These are phyloP conservation scores for Trichoderma sp. DNA, from an alignment of 2,329 filamentous ascomycete species.

Conservation along the genomic window DNA sequence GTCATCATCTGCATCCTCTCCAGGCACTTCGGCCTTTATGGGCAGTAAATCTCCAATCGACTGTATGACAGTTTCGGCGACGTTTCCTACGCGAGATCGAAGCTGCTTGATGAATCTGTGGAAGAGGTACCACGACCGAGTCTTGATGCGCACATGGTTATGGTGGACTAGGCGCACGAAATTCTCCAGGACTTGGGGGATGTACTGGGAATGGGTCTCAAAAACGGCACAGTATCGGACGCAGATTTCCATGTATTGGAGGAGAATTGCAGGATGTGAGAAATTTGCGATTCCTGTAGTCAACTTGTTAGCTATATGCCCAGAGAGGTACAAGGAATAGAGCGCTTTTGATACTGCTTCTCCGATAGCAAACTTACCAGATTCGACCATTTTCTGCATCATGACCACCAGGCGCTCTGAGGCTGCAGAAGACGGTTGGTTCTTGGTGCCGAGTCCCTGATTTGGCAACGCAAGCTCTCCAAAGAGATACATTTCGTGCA, in stretches of 20 bases:
- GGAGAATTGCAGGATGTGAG: constrained; percentile 84
- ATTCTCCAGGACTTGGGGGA: constrained; percentile 83
- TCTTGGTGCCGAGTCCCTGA: constrained; percentile 83
- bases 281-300: constrained; percentile 75
- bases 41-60: constrained; percentile 84
- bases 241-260: constrained; percentile 99
- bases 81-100: constrained; percentile 78
- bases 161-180: constrained; percentile 92
- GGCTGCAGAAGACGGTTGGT: constrained; percentile 74
- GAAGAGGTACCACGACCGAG: constrained; percentile 96
- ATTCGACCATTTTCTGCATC: constrained; percentile 95
- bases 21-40: constrained; percentile 86
- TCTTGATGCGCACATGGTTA: constrained; percentile 80
- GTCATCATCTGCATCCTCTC: constrained; percentile 77
- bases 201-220: constrained; percentile 77
- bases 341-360: background rate
- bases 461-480: constrained; percentile 91
- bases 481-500: constrained; percentile 95
- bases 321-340: background rate
- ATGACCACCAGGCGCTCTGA: constrained; percentile 82
- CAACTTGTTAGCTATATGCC: constrained; percentile 27
- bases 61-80: constrained; percentile 88
- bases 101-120: constrained; percentile 89
- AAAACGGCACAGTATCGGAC: constrained; percentile 94
- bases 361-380: constrained; percentile 61